A percentile compares a stretch with the other conserved stretches of the same genome.
These are phyloP conservation scores for Zygotorulaspora florentina DNA, from an alignment of 805 yeast genomes.

Conservation along the genomic window DNA sequence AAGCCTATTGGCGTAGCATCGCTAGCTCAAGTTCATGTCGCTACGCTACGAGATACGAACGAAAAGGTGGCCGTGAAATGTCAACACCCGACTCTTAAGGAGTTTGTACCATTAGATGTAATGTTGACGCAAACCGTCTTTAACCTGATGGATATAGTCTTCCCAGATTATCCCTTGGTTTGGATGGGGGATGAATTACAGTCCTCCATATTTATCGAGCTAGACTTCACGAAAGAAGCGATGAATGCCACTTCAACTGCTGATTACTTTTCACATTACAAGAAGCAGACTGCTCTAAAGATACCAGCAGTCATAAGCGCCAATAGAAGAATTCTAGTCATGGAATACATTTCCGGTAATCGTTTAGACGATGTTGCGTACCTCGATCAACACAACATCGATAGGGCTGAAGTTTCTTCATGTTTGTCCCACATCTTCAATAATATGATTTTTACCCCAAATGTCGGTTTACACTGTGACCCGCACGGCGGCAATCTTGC, in stretches of 20 bases:
- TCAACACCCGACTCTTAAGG: constrained; percentile 84
- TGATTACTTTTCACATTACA: constrained; percentile 54
- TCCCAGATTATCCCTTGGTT: constrained; percentile 88
- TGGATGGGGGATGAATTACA: constrained; percentile 97
- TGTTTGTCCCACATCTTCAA: constrained; percentile 90
- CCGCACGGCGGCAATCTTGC: constrained; percentile 98
- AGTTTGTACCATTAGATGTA: constrained; percentile 89
- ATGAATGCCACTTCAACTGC: constrained; percentile 69
- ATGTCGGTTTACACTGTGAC: constrained; percentile 91
- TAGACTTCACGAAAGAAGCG: constrained; percentile 86
- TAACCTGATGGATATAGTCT: constrained; percentile 63
- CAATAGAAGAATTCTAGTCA: constrained; percentile 65
- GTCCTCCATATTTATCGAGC: constrained; percentile 80
- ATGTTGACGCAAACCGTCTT: constrained; percentile 74
- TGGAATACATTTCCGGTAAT: constrained; percentile 84
- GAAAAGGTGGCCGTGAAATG: constrained; percentile 87
- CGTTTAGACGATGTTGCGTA: constrained; percentile 73
- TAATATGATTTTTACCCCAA: constrained; percentile 92
- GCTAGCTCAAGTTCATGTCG: constrained; percentile 91
- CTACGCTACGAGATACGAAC: constrained; percentile 52
- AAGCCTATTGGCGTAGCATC: constrained; percentile 93
- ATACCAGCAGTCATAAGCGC: constrained; percentile 73
- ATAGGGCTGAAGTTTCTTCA: constrained; percentile 71
- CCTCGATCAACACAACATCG: constrained; percentile 58
- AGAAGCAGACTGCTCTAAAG: constrained; percentile 64